Evolutionary conservation across 2,329 filamentous ascomycete genomes (phyloP).

Genomic region (Diaporthe nobilis): DNA sequence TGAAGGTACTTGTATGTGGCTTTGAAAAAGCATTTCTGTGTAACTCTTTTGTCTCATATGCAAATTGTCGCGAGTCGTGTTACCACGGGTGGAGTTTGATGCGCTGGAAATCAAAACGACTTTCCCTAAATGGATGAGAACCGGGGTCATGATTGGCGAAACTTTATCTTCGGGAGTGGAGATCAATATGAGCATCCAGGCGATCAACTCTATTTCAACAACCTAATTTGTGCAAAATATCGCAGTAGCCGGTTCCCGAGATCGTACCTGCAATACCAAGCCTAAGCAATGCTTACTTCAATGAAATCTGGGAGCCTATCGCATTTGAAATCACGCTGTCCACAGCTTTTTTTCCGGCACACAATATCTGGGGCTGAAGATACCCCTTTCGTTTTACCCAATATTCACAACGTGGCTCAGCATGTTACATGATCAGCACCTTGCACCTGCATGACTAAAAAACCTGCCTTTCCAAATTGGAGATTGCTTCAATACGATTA

Average conservation of each 20-base stretch:
- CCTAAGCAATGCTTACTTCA: neutral
- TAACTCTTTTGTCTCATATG: neutral
- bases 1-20: neutral
- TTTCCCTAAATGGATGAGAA: neutral
- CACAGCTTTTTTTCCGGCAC: neutral
- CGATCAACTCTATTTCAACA: conserved; percentile 27
- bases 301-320: neutral
- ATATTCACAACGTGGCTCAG: neutral
- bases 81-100: neutral
- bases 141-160: conserved; percentile 20
- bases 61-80: neutral
- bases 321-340: neutral
- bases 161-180: conserved; percentile 8
- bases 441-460: neutral
- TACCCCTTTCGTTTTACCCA: neutral
- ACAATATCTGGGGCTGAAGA: neutral
- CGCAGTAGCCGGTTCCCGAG: neutral
- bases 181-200: neutral
- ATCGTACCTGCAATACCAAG: neutral
- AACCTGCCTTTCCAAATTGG: neutral
- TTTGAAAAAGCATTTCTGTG: neutral
- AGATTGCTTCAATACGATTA: neutral
- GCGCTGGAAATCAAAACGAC: neutral
- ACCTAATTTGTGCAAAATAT: conserved; percentile 9
- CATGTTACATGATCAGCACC: neutral